These are phyloP conservation scores for Phytophthora hybrid DNA, from an alignment of 352 stramenopile species.

Conservation along the genomic window DNA sequence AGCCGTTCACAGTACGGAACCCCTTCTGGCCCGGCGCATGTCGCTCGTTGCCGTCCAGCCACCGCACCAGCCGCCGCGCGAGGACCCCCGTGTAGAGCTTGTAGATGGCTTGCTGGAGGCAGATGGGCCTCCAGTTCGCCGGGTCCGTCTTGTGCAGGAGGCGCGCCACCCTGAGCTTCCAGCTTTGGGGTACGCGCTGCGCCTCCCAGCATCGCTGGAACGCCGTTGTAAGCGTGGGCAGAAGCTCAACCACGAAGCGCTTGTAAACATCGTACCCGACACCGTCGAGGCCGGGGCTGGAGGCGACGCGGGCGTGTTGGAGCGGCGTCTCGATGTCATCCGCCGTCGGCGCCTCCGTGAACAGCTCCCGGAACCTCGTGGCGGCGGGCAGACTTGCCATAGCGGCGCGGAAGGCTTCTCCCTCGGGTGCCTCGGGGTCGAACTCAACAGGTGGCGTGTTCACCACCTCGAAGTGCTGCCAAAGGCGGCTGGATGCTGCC, in stretches of 20 bases:
- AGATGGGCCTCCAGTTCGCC: constrained; percentile 27
- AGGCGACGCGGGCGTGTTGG: neutral
- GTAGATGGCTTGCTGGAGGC: too few relatives aligned
- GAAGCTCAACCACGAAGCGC: too few relatives aligned
- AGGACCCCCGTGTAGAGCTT: too few relatives aligned
- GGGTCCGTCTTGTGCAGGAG: constrained; percentile 44
- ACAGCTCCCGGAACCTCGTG: neutral
- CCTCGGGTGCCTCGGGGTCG: neutral
- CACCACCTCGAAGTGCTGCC: neutral
- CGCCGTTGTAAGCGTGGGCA: too few relatives aligned
- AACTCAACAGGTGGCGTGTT: neutral
- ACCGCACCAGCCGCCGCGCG: neutral
- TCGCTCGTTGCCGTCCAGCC: too few relatives aligned
- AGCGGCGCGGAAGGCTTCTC: neutral
- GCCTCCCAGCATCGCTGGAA: constrained; percentile 34
- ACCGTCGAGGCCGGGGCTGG: too few relatives aligned
- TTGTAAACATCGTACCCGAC: too few relatives aligned
- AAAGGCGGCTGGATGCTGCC: too few relatives aligned
- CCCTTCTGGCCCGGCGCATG: too few relatives aligned
- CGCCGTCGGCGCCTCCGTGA: neutral
- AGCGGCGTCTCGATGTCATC: constrained; percentile 38
- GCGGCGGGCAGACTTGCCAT: neutral
- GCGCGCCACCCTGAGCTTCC: constrained; percentile 22
- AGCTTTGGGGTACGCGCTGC: constrained; percentile 17
- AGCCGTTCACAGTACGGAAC: too few relatives aligned